Base-by-base conservation (phyloP, 1,284 basidiomycete species). In the Schizopora paradoxa region DNA sequence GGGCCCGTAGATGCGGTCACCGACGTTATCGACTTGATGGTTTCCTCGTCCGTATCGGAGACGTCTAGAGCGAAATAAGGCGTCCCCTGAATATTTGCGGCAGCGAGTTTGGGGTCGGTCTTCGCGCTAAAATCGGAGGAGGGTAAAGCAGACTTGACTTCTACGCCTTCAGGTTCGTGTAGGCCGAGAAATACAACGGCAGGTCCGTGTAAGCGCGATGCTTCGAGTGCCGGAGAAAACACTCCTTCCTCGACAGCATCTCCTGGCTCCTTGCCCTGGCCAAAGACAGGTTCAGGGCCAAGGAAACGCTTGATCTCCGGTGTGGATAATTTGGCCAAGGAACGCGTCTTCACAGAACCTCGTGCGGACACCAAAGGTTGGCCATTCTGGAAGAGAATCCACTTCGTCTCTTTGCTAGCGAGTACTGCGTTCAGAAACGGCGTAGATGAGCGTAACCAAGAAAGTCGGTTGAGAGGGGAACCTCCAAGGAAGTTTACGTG, bases 31-130 rank as follows among this genome's bases (percentile, higher is more conserved):
- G 10, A 83, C n/a, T n/a, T n/a, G n/a, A n/a, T 54, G 32, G 64
- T 56, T 21, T 64, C 56, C 14, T 77, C 60, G 2, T 71, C 67
- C 11, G 78, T 60, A 37, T 77, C 74, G 5, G 71, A 72, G 1
- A 88, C 70, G 60, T 93, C 90, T 48, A 94, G 54, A 0, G 89
- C 73, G 62, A 93, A 94, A 61, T 84, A 91, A 0, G 88, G 80
- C 2, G 74, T 77, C 16, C 89, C 90, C 32, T 78, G 62, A 6
- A 92, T 71, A 47, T 80, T 77, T 36, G 74, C 70, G 1, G 82
- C 70, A 31, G 75, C 67, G 25, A 64, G 59, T n/a, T 64, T 58
- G 7, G 61, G 50, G 35, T 61, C 58, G 31, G 58, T 41, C 50
- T 62, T 60, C 5, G 58, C 70, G 48, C 67, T 70, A 50, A 85